Evolutionary conservation across 1,284 basidiomycete genomes (phyloP), one percentile per base, ranked within the genome.

Genomic region (Sphaerobolus stellatus): DNA sequence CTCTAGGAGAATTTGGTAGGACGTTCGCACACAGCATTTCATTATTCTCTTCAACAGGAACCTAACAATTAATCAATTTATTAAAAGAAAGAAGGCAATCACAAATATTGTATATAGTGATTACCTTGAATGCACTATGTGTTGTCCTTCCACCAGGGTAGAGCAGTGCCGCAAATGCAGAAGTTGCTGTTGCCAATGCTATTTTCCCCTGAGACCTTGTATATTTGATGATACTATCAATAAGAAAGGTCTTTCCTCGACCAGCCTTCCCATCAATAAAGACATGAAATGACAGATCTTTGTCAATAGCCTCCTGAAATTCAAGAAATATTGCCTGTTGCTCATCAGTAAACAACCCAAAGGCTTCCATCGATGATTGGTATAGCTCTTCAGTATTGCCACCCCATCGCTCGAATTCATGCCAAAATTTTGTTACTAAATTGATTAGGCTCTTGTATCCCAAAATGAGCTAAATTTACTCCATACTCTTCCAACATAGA

Each of bases 211-310:
- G 27, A 2, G 64, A 55, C 1, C 71, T 60, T 0, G 74, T 46
- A 25, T 65, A 64, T 54, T 71, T 64, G 55, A 67, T 70, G 3
- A 75, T 59, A 1, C 69, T 59, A 50, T 68, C 68, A 1, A 74
- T 59, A 1, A 75, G 48, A 34, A 66, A 72, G 0, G 73, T 75
- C 61, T 76, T 76, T n/a, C n/a, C n/a, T n/a, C n/a, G n/a, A n/a
- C n/a, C n/a, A n/a, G n/a, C 1, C 74, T 70, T 68, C 3, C 75
- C 73, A 56, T 75, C 69, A 20, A 76, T 59, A 50, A 74, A 75
- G 2, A 66, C 57, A 27, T 52, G 61, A 0, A 70, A 50, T 2
- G 63, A 61, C 1, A 48, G 49, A 5, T 52, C 46, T 4, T 62
- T 43, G 4, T 51, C 18, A 7, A 69, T 60, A 5, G 67, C 65